These are phyloP conservation scores for Penicillium sp. DNA, from an alignment of 2,329 filamentous ascomycete genomes.

Conservation along the genomic window DNA sequence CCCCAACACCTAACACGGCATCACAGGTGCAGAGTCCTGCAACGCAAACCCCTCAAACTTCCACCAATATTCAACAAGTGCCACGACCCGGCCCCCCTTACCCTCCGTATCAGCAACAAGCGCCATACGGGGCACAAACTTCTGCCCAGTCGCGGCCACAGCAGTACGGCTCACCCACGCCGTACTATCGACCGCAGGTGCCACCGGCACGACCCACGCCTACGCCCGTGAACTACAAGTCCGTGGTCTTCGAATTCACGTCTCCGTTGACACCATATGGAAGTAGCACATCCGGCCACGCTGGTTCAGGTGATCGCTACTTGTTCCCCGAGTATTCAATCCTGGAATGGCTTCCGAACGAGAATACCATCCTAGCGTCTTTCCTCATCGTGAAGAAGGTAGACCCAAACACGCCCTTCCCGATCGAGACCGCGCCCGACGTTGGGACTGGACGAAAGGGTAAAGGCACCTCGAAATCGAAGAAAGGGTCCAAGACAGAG, in stretches of 20 bases:
- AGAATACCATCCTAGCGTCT: conserved; percentile 49
- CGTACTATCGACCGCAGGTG: conserved; percentile 35
- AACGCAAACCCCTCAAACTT: conserved; percentile 26
- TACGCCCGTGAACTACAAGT: conserved; percentile 45
- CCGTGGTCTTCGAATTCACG: conserved; percentile 52
- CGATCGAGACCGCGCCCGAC: conserved; percentile 37
- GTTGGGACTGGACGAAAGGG: conserved; percentile 31
- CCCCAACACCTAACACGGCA: conserved; percentile 13
- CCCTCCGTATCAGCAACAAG: conserved; percentile 34
- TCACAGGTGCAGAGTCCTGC: conserved; percentile 27
- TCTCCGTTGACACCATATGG: conserved; percentile 45
- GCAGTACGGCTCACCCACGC: conserved; percentile 35
- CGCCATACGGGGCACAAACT: conserved; percentile 33
- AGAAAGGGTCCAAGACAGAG: conserved; percentile 36
- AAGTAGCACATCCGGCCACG: conserved; percentile 43
- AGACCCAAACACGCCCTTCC: conserved; percentile 40
- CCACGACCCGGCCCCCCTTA: conserved; percentile 32
- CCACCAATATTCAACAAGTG: conserved; percentile 22
- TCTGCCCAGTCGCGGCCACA: conserved; percentile 41
- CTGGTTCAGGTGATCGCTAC: conserved; percentile 50
- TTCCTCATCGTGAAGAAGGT: conserved; percentile 50
- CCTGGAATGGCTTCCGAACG: conserved; percentile 49
- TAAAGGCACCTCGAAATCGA: conserved; percentile 38
- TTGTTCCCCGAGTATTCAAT: conserved; percentile 53
- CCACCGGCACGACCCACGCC: conserved; percentile 31